phyloP scores from a whole-genome alignment of 805 yeast genomes.

The Saturnispora serradocipensis region DNA sequence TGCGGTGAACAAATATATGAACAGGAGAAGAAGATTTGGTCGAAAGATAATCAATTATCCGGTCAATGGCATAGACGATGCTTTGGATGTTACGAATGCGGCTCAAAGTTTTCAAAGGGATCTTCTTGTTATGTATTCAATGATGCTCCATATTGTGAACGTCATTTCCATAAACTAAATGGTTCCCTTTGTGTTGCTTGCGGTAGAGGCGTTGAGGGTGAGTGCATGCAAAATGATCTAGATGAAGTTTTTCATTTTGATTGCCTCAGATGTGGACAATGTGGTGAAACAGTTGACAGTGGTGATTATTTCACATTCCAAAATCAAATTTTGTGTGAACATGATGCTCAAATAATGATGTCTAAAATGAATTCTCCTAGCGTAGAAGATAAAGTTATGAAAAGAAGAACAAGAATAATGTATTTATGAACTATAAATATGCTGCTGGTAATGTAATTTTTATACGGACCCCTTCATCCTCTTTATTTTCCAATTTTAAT shows the following conservation, averaged over 20 bases:
- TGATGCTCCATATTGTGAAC: slow-evolving; percentile 75
- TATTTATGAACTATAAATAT: slow-evolving; percentile 15
- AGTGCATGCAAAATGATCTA: slow-evolving; percentile 72
- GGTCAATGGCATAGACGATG: slow-evolving; percentile 95
- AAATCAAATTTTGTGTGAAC: slow-evolving; percentile 44
- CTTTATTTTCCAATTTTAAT: slow-evolving; percentile 16
- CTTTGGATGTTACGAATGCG: slow-evolving; percentile 66
- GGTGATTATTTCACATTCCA: slow-evolving; percentile 47
- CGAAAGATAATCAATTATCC: slow-evolving; percentile 73
- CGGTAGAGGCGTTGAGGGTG: slow-evolving; percentile 75
- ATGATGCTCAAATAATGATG: slow-evolving; percentile 23
- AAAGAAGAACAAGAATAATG: slow-evolving; percentile 27
- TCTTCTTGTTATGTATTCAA: slow-evolving; percentile 66
- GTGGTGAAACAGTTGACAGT: slow-evolving; percentile 39
- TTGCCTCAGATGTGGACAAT: slow-evolving; percentile 63
- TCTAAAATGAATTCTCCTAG: slow-evolving; percentile 8
- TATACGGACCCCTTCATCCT: slow-evolving; percentile 21
- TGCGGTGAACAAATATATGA: slow-evolving; percentile 50
- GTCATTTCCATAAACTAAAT: slow-evolving; percentile 68
- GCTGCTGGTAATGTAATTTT: slow-evolving; percentile 17
- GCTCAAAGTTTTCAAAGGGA: slow-evolving; percentile 44
- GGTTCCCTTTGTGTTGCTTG: slow-evolving; percentile 69
- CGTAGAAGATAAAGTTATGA: slow-evolving; percentile 18
- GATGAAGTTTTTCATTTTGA: slow-evolving; percentile 63
- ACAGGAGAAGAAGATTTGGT: slow-evolving; percentile 55